Percentiles rank a stretch among this genome's conserved stretches.
Evolutionary conservation across 495 filamentous ascomycete genomes (phyloP).

Genomic region (Aspergillus funiculosus): DNA sequence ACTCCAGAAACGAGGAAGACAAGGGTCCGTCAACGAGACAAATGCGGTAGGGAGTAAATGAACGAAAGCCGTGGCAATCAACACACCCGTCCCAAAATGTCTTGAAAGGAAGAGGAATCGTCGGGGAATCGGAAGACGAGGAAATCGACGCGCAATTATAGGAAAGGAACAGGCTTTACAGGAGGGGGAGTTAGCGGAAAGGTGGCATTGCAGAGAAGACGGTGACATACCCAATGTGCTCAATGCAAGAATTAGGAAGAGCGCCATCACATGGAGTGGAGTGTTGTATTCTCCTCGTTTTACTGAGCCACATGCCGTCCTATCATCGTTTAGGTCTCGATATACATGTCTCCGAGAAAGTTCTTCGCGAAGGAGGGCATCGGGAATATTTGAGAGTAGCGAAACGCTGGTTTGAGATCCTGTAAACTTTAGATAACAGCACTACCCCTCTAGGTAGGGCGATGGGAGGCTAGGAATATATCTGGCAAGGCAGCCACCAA

Average conservation of each 20-base stretch:
- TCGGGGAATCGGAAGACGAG: slow-evolving; percentile 42
- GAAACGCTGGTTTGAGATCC: slow-evolving; percentile 21
- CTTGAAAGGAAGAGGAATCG: slow-evolving; percentile 67
- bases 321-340: slow-evolving; percentile 16
- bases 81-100: slow-evolving; percentile 80
- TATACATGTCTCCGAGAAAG: slow-evolving; percentile 26
- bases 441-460: neutral
- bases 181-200: slow-evolving; percentile 1
- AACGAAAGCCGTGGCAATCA: slow-evolving; percentile 87
- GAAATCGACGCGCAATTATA: slow-evolving; percentile 48
- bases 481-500: slow-evolving; percentile 1
- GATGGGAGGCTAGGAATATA: slow-evolving; percentile 2
- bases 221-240: slow-evolving; percentile 61
- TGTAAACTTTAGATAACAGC: slow-evolving; percentile 8
- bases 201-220: neutral
- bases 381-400: slow-evolving; percentile 26
- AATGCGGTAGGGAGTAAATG: slow-evolving; percentile 81
- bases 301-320: slow-evolving; percentile 56
- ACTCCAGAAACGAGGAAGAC: slow-evolving; percentile 70
- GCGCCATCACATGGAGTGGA: slow-evolving; percentile 65
- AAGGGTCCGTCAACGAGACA: slow-evolving; percentile 70
- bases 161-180: slow-evolving; percentile 48
- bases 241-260: slow-evolving; percentile 65
- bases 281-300: slow-evolving; percentile 58
- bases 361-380: slow-evolving; percentile 30